Percentiles rank a stretch among this genome's conserved stretches.
Conservation (phyloP, 2,329 filamentous ascomycete species). For the Knoxdaviesia proteae region DNA sequence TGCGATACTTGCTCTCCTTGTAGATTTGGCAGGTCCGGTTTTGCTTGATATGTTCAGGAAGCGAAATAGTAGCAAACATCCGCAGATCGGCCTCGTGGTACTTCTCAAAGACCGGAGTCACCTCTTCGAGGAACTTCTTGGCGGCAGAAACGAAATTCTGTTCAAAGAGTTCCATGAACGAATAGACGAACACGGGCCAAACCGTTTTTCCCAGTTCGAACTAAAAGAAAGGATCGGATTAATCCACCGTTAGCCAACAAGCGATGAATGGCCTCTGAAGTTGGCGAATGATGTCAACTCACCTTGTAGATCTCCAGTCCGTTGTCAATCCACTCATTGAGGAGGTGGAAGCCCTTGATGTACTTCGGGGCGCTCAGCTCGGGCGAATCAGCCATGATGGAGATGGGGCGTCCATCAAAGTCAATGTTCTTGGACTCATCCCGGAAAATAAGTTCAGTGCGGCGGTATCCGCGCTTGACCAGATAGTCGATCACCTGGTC, state of each 20-base stretch:
- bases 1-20: slow-evolving; percentile 65
- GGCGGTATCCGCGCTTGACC: slow-evolving; percentile 81
- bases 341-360: slow-evolving; percentile 47
- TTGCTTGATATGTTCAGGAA: slow-evolving; percentile 58
- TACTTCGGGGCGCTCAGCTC: slow-evolving; percentile 55
- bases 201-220: slow-evolving; percentile 73
- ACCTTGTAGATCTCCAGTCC: slow-evolving; percentile 89
- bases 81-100: slow-evolving; percentile 67
- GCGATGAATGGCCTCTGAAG: background rate
- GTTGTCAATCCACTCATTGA: slow-evolving; percentile 73
- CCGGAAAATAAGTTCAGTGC: slow-evolving; percentile 79
- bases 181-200: slow-evolving; percentile 91
- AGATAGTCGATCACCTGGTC: slow-evolving; percentile 71
- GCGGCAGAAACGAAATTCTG: slow-evolving; percentile 53
- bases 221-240: slow-evolving; percentile 17
- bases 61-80: slow-evolving; percentile 48
- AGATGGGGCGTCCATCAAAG: slow-evolving; percentile 57
- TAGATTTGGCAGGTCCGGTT: slow-evolving; percentile 68
- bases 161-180: slow-evolving; percentile 59
- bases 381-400: slow-evolving; percentile 28
- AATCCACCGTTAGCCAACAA: too few relatives aligned
- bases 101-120: slow-evolving; percentile 49
- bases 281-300: slow-evolving; percentile 7
- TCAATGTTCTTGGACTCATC: slow-evolving; percentile 75
- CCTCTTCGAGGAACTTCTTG: slow-evolving; percentile 49